Percentiles rank a stretch among this genome's conserved stretches.
Evolutionary conservation across 257 asterid genomes (phyloP).

Genomic region (Salvia miltiorrhiza): DNA sequence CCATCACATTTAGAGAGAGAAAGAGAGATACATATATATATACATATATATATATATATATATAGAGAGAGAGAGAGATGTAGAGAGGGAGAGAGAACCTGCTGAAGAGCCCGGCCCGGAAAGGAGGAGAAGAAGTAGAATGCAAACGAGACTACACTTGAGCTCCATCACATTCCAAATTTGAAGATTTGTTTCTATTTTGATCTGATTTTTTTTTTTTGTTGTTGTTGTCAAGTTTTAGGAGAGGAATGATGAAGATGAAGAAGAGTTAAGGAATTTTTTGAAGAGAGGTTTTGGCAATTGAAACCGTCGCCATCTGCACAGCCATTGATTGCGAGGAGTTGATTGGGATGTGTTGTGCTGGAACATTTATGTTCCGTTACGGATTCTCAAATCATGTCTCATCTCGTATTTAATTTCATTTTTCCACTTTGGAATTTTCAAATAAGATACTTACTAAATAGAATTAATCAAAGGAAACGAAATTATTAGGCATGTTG

Average conservation of each 20-base stretch:
- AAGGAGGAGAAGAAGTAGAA: conserved; percentile 31
- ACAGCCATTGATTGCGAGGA: conserved; percentile 62
- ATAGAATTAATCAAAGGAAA: not conserved
- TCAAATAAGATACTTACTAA: too few relatives aligned
- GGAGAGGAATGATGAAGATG: conserved; percentile 13
- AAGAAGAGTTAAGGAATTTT: conserved; percentile 22
- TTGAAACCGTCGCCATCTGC: conserved; percentile 44
- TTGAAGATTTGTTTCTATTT: not conserved
- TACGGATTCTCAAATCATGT: not conserved
- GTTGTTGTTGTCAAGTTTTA: not conserved
- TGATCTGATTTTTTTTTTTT: not conserved
- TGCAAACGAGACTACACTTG: conserved; percentile 16
- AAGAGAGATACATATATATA: not conserved
- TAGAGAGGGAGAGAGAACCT: conserved; percentile 26
- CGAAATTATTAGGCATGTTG: conserved; percentile 1
- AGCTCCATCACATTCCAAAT: conserved; percentile 31
- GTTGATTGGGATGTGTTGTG: conserved; percentile 46
- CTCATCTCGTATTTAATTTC: not conserved
- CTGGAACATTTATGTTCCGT: conserved; percentile 41
- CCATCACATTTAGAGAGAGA: not conserved
- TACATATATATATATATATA: too few relatives aligned
- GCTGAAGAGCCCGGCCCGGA: conserved; percentile 26
- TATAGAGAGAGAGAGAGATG: not conserved
- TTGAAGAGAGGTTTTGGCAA: conserved; percentile 25
- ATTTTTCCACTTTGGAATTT: too few relatives aligned